Evolutionary conservation across 148 eudicot species (phyloP), one percentile per base, ranked within the genome.

Genomic region (Cornus controversa): DNA sequence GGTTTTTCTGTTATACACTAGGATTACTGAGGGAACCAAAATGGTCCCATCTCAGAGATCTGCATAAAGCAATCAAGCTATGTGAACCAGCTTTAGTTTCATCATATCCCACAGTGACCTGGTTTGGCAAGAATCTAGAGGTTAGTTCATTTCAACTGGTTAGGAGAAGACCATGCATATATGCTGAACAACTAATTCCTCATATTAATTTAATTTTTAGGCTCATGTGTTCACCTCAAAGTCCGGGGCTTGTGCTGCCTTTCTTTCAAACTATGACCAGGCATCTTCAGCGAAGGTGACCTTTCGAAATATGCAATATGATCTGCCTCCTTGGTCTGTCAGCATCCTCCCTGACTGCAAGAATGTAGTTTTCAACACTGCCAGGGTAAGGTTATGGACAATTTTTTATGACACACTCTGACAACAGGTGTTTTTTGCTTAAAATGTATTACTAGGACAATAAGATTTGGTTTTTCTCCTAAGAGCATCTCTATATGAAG

Each of bases 331-430:
- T 83, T 96, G 99, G 99, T 96, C 99, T 29, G 57, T 96, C 80
- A 93, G 97, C 84, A 96, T 96, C 75, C 94, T 96, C 31, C 97
- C 93, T 47, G 93, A 91, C 74, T 96, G 99, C 89, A 93, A 91
- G 76, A 88, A 69, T 73, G 98, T 60, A 74, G 93, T 85, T 64
- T 96, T 87, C 82, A 95, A 96, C 93, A 96, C 97, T 37, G 99
- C 98, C 65, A 88, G 74, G 84, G 99, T 91, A 84, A 80, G 83
- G 28, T 53, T 50, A 53, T 9, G 1, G 25, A 22, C 26, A 25
- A 31, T 54, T 31, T 27, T 25, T 5, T 31, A 31, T 31, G 34
- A 31, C 34, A n/a, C 24, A n/a, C 4, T 18, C n/a, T 50, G 4
- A 11, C 20, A 15, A 13, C 3, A 16, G 18, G 18, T 50, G 57